Evolutionary conservation across 176 grass and related monocot genomes (phyloP).

Genomic region (Musa itinerans): DNA sequence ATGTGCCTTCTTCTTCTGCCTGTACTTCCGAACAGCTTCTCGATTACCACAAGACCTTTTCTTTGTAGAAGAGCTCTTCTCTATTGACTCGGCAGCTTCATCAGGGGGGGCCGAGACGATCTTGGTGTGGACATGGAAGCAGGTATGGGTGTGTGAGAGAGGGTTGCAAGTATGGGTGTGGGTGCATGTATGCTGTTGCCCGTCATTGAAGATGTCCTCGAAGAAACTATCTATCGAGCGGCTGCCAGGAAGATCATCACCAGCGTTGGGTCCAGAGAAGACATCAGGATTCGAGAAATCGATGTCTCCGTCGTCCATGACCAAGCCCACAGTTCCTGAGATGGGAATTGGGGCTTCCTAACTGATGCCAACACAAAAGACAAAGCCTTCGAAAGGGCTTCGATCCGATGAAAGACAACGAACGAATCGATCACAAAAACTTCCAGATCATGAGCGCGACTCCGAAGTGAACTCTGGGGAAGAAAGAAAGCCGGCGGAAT

Average conservation of each 20-base stretch:
- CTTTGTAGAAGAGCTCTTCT: conserved; percentile 13
- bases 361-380: too few species aligned
- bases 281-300: not conserved
- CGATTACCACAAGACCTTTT: conserved; percentile 50
- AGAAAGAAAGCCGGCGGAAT: too few species aligned
- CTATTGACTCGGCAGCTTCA: not conserved
- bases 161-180: conserved; percentile 81
- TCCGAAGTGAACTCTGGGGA: too few species aligned
- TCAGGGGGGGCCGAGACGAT: conserved; percentile 23
- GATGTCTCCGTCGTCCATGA: not conserved
- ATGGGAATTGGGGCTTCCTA: too few species aligned
- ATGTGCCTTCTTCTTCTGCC: conserved; percentile 96
- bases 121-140: conserved; percentile 70
- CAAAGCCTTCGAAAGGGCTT: too few species aligned
- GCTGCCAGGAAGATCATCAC: conserved; percentile 19
- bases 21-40: conserved; percentile 82
- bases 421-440: too few species aligned
- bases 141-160: conserved; percentile 61
- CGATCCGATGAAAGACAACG: too few species aligned
- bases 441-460: too few species aligned
- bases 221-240: conserved; percentile 45
- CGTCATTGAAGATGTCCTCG: conserved; percentile 47
- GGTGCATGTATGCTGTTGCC: conserved; percentile 41
- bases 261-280: not conserved
- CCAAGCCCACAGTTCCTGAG: too few species aligned